Base-by-base conservation (phyloP, 345 rosid species). In the Gossypium australe region DNA sequence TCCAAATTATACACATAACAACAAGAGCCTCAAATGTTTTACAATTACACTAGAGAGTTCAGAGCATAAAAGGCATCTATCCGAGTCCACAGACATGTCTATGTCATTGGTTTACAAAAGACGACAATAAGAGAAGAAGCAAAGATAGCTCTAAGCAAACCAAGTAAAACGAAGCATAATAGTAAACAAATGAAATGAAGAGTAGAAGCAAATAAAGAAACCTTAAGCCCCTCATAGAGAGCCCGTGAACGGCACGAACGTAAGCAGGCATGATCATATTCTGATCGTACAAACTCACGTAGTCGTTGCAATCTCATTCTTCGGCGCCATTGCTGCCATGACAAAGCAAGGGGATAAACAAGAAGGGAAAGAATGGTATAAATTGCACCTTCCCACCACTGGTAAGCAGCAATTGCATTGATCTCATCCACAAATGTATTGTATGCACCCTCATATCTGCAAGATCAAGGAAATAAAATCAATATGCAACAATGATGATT, bases 371-470 rank as follows among this genome's bases (percentile, higher is more conserved):
- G 92, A 81, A 96, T 92, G 82, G 87, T 90, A 82, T 88, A 83
- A 41, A 89, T 79, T 67, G 99, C 92, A 80, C 99, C 99, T 84
- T 96, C 99, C 99, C 99, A 96, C 99, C 99, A 96, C 69, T 92
- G 98, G 84, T 96, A 96, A 72, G 98, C 85, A 78, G 97, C 94
- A 79, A 96, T 80, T 68, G 94, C 88, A 91, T 93, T 96, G 71
- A 96, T 89, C 85, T 93, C 99, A 81, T 93, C 99, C 71, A 93
- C 97, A 83, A 96, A 93, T 60, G 92, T 79, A 83, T 93, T 90
- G 84, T 90, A 96, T 44, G 97, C 94, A 82, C 97, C 89, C 86
- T 96, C 99, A 72, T 91, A 93, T 80, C 99, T 96, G 86, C 71
- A 74, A 75, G 62, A 29, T 62, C 63, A 91, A 73, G 57, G 38